Evolutionary conservation across 805 yeast species (phyloP).

Genomic region (Spathaspora hagerdaliae): DNA sequence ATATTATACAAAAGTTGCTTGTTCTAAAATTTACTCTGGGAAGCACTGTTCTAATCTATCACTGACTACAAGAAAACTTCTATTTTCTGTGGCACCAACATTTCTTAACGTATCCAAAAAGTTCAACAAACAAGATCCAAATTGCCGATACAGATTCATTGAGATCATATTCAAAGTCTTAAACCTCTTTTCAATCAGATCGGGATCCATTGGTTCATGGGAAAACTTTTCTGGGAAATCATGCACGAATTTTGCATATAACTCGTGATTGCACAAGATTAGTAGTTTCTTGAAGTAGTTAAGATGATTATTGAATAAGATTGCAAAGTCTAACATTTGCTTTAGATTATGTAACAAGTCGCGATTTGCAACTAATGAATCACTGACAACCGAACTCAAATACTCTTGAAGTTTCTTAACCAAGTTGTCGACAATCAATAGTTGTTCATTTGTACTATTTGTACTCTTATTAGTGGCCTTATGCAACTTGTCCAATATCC

Average conservation of each 20-base stretch:
- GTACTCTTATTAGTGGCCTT: neutral
- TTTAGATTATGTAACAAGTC: conserved; percentile 46
- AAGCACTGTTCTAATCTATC: conserved; percentile 39
- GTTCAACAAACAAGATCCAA: conserved; percentile 41
- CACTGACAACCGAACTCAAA: conserved; percentile 60
- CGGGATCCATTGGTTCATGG: conserved; percentile 35
- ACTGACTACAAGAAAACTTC: conserved; percentile 39
- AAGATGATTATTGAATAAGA: conserved; percentile 46
- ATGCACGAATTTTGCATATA: conserved; percentile 35
- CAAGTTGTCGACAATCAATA: conserved; percentile 14
- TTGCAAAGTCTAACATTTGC: conserved; percentile 43
- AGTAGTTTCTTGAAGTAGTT: conserved; percentile 52
- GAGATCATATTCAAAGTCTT: conserved; percentile 39
- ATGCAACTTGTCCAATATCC: conserved; percentile 4
- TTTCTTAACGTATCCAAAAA: conserved; percentile 43
- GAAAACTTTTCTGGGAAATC: conserved; percentile 34
- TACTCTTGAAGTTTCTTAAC: conserved; percentile 42
- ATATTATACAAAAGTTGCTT: neutral
- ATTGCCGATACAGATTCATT: conserved; percentile 40
- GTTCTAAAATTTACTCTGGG: conserved; percentile 18
- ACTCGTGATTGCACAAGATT: conserved; percentile 44
- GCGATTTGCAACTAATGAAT: conserved; percentile 62
- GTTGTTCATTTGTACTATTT: neutral
- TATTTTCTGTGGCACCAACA: conserved; percentile 49
- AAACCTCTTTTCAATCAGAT: conserved; percentile 36